These are phyloP conservation scores for Aureobasidium musti DNA, from an alignment of 2,329 filamentous ascomycete genomes.

Conservation along the genomic window DNA sequence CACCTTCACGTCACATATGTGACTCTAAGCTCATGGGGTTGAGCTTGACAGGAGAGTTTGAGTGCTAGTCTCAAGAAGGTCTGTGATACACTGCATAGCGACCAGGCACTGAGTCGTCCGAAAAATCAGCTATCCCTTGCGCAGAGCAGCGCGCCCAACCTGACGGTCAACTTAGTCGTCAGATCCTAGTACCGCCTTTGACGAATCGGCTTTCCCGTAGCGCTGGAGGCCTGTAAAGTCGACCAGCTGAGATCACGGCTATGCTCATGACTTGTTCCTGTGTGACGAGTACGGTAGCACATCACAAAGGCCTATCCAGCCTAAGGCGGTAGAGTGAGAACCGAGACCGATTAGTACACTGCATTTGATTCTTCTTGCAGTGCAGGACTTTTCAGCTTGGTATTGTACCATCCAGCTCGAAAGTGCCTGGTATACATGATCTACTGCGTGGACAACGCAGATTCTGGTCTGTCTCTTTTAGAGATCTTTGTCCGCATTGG, in stretches of 20 bases:
- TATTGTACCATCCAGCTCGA: neutral
- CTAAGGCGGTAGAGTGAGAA: neutral
- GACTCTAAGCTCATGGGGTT: neutral
- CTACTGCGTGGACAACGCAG: too few relatives aligned
- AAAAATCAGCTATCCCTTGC: neutral
- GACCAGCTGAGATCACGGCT: neutral
- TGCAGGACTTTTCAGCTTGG: neutral
- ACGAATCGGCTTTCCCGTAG: neutral
- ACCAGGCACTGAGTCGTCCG: neutral
- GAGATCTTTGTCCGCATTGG: neutral
- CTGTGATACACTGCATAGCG: neutral
- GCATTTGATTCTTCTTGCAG: neutral
- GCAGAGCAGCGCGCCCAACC: neutral
- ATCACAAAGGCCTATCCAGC: neutral
- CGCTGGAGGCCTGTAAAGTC: neutral
- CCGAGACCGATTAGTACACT: neutral
- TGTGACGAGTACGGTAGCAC: neutral
- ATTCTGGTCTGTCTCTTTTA: too few relatives aligned
- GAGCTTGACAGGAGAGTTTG: too few relatives aligned
- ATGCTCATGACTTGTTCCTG: neutral
- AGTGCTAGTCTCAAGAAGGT: neutral
- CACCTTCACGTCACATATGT: neutral
- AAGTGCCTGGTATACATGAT: neutral
- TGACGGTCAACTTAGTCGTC: neutral
- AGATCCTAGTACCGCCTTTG: neutral